These are phyloP conservation scores for Discostella stelligera DNA, from an alignment of 352 stramenopile species.

Conservation along the genomic window DNA sequence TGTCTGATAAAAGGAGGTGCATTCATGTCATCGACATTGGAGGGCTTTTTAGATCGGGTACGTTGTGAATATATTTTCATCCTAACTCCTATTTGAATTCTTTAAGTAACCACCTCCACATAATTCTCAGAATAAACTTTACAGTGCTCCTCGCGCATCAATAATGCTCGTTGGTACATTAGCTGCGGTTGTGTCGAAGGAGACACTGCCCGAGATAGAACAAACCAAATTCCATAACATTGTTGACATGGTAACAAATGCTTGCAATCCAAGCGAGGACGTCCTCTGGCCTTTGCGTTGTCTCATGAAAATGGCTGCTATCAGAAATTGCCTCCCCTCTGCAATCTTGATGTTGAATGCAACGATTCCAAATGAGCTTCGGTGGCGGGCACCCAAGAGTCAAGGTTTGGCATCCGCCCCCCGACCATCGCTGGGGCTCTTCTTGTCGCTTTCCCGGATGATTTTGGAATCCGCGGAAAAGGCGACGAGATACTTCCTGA, in stretches of 20 bases:
- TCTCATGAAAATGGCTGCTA: constrained; percentile 66
- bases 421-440: constrained; percentile 56
- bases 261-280: constrained; percentile 29
- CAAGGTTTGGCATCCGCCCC: constrained; percentile 20
- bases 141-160: constrained; percentile 63
- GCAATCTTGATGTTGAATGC: constrained; percentile 70
- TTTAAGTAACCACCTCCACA: not conserved
- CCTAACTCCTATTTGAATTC: not conserved
- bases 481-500: constrained; percentile 55
- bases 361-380: constrained; percentile 74
- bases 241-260: constrained; percentile 36
- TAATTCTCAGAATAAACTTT: constrained; percentile 50
- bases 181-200: constrained; percentile 43
- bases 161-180: constrained; percentile 68
- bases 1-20: constrained; percentile 74
- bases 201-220: constrained; percentile 23
- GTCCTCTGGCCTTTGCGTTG: constrained; percentile 70
- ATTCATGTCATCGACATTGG: constrained; percentile 63
- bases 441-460: constrained; percentile 55
- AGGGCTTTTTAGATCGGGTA: constrained; percentile 58
- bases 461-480: constrained; percentile 61
- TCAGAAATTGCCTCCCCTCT: constrained; percentile 62
- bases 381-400: constrained; percentile 45
- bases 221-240: constrained; percentile 27
- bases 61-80: constrained; percentile 11